Conservation (phyloP, 1,284 basidiomycete genomes). For the Cryptococcus sp. region DNA sequence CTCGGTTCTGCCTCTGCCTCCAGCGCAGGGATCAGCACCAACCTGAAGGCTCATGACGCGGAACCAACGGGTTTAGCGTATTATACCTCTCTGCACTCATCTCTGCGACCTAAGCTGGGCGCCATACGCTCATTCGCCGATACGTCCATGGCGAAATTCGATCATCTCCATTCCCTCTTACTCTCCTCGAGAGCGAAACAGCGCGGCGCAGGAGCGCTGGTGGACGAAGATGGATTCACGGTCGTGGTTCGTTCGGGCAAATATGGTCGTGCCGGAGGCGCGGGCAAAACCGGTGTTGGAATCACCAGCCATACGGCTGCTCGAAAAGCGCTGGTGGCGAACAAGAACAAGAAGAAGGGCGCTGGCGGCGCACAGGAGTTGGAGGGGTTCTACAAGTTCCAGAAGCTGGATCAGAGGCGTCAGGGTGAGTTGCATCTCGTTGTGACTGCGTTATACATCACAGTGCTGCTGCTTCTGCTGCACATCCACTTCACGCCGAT, state of each 20-base stretch:
- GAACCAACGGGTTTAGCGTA: conserved; percentile 67
- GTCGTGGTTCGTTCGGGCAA: conserved; percentile 83
- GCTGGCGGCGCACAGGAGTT: conserved; percentile 66
- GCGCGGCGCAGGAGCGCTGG: conserved; percentile 66
- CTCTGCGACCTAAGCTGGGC: conserved; percentile 70
- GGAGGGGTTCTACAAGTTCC: conserved; percentile 76
- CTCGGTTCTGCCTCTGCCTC: too few species aligned
- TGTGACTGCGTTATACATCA: neutral
- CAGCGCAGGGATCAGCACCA: conserved; percentile 1
- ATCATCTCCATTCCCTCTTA: conserved; percentile 63
- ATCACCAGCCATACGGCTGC: conserved; percentile 32
- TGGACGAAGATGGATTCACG: conserved; percentile 90
- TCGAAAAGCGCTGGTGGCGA: conserved; percentile 28
- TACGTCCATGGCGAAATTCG: conserved; percentile 70
- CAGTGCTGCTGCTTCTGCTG: conserved; percentile 1
- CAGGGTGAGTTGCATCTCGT: conserved; percentile 62
- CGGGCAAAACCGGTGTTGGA: conserved; percentile 40
- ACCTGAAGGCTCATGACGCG: conserved; percentile 4
- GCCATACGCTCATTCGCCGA: conserved; percentile 73
- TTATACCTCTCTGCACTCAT: conserved; percentile 65
- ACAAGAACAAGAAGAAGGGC: conserved; percentile 61
- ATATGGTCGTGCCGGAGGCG: conserved; percentile 74
- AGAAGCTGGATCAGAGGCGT: conserved; percentile 80
- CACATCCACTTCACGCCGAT: conserved; percentile 1
- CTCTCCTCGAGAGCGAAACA: conserved; percentile 55